A percentile compares a stretch with the other conserved stretches of the same genome.
phyloP scores from a whole-genome alignment of 1,284 basidiomycete species.

The Schizophyllum amplum region DNA sequence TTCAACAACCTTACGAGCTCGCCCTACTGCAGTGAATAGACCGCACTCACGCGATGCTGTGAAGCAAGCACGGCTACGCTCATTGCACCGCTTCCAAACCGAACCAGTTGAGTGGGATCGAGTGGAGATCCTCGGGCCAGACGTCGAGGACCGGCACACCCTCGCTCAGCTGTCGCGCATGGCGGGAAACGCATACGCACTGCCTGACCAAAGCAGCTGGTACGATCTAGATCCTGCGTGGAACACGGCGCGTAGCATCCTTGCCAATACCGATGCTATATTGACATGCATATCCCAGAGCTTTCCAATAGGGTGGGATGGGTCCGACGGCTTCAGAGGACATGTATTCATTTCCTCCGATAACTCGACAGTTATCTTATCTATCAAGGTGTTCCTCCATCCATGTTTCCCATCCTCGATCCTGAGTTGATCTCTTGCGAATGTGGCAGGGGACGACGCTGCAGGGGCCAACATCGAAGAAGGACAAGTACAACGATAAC shows the following conservation, averaged over 20 bases:
- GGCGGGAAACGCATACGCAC: constrained; percentile 84
- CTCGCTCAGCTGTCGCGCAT: constrained; percentile 84
- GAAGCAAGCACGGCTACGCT: constrained; percentile 43
- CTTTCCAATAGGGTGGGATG: constrained; percentile 90
- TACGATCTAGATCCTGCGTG: constrained; percentile 71
- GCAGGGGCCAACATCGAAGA: constrained; percentile 78
- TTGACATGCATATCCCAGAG: constrained; percentile 39
- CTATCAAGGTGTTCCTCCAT: constrained; percentile 57
- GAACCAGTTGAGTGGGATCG: constrained; percentile 52
- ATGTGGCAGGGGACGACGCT: constrained; percentile 66
- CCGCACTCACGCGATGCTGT: constrained; percentile 45
- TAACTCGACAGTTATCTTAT: constrained; percentile 80
- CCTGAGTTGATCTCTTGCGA: not conserved
- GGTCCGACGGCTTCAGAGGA: constrained; percentile 78
- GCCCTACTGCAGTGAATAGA: constrained; percentile 51
- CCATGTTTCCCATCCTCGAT: not conserved
- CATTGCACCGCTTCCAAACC: constrained; percentile 38
- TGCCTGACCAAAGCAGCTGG: constrained; percentile 68
- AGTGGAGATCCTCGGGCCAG: constrained; percentile 49
- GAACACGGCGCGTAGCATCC: constrained; percentile 54
- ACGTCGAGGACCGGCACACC: constrained; percentile 77
- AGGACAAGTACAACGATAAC: constrained; percentile 97
- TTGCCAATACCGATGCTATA: too few relatives aligned
- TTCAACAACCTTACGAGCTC: constrained; percentile 30
- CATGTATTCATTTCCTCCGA: constrained; percentile 80